Conservation (phyloP, 352 stramenopile species). For the Phytophthora tentaculata region DNA sequence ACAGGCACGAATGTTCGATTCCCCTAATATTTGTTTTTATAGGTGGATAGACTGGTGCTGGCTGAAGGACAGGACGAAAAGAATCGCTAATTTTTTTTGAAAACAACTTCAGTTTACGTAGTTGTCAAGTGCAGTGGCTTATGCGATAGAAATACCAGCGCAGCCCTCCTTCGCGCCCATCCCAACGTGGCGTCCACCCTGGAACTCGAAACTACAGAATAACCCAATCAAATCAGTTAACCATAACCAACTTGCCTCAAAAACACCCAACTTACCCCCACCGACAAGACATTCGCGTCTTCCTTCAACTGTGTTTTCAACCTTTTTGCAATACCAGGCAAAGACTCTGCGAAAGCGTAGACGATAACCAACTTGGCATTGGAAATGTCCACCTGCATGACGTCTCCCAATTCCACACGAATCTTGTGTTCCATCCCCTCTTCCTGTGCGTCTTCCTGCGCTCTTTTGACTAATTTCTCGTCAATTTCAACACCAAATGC, state of each 20-base stretch:
- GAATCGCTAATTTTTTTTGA: too few relatives aligned
- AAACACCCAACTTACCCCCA: conserved; percentile 55
- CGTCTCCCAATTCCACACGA: conserved; percentile 56
- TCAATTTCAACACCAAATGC: conserved; percentile 82
- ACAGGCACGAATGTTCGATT: too few relatives aligned
- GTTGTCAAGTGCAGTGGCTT: conserved; percentile 10
- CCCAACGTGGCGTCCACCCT: conserved; percentile 67
- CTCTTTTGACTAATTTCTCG: conserved; percentile 48
- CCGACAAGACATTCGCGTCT: conserved; percentile 66
- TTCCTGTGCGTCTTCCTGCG: conserved; percentile 28
- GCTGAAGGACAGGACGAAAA: too few relatives aligned
- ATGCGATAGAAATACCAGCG: conserved; percentile 85
- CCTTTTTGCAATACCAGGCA: conserved; percentile 62
- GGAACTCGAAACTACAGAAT: conserved; percentile 74
- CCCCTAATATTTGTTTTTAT: too few relatives aligned
- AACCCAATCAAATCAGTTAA: conserved; percentile 2
- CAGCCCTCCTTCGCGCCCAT: conserved; percentile 53
- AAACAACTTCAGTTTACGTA: too few relatives aligned
- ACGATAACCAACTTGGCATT: conserved; percentile 75
- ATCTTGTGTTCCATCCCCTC: conserved; percentile 48
- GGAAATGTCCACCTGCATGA: conserved; percentile 61
- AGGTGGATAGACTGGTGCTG: too few relatives aligned
- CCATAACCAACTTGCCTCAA: neutral
- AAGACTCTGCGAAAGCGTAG: conserved; percentile 85
- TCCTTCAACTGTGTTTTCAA: conserved; percentile 48